These are phyloP conservation scores for Coemansia furcata DNA, from an alignment of 192 early-diverging fungal genomes.

Conservation along the genomic window DNA sequence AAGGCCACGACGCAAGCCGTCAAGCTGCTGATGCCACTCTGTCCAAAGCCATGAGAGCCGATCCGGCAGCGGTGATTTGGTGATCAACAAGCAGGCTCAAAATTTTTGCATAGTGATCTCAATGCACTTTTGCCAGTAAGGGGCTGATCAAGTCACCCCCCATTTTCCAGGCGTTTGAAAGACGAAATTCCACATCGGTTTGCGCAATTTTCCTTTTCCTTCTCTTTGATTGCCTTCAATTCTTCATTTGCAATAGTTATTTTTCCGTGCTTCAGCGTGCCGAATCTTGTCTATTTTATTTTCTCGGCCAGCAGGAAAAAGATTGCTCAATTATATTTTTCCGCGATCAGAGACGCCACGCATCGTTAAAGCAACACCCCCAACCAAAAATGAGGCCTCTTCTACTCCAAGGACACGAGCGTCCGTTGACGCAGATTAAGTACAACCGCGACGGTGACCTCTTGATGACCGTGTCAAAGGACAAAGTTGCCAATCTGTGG, in stretches of 20 bases:
- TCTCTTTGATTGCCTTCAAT: slow-evolving; percentile 1
- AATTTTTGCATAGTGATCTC: slow-evolving; percentile 15
- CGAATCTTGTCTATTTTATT: slow-evolving; percentile 1
- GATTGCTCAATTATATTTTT: background rate
- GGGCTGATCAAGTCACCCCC: background rate
- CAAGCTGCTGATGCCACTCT: slow-evolving; percentile 40
- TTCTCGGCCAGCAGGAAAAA: background rate
- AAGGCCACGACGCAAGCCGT: slow-evolving; percentile 43
- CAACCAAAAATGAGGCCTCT: slow-evolving; percentile 62
- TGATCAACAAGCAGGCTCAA: slow-evolving; percentile 4
- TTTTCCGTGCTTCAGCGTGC: background rate
- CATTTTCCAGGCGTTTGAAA: background rate
- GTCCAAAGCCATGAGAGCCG: background rate
- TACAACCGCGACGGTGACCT: slow-evolving; percentile 99
- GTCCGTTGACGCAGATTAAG: slow-evolving; percentile 95
- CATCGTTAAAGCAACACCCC: background rate
- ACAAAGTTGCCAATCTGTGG: slow-evolving; percentile 93
- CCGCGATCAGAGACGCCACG: background rate
- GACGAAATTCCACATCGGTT: background rate
- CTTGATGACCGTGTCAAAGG: slow-evolving; percentile 93
- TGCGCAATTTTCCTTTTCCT: slow-evolving; percentile 5
- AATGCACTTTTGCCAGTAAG: background rate
- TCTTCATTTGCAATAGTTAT: slow-evolving; percentile 9
- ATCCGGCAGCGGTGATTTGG: background rate
- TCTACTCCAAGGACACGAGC: slow-evolving; percentile 93